phyloP scores from a whole-genome alignment of 2,329 filamentous ascomycete genomes.

The Fusarium mexicanum region DNA sequence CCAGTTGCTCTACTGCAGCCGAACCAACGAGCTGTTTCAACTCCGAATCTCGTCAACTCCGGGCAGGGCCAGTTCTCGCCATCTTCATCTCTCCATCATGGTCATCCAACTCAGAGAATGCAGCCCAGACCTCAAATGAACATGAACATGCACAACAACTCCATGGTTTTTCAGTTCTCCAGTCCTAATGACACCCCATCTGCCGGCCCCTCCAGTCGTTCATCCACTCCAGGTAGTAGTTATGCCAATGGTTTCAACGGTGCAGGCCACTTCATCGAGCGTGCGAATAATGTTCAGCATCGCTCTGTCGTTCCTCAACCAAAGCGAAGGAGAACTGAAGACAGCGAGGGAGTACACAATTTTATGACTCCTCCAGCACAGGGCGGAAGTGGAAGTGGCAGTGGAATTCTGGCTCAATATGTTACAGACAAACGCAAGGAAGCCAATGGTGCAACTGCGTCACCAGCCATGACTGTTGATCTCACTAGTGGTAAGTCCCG shows the following conservation, averaged over 20 bases:
- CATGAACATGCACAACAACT: conserved; percentile 46
- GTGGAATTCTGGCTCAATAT: conserved; percentile 71
- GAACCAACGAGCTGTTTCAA: conserved; percentile 44
- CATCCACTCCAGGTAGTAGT: conserved; percentile 47
- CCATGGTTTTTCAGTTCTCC: conserved; percentile 57
- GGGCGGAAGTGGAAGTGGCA: conserved; percentile 63
- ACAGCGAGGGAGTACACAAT: conserved; percentile 55
- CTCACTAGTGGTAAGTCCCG: conserved; percentile 60
- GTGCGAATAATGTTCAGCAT: conserved; percentile 77
- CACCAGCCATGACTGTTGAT: conserved; percentile 62
- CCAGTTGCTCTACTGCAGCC: conserved; percentile 54
- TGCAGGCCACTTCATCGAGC: conserved; percentile 74
- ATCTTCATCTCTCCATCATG: conserved; percentile 33
- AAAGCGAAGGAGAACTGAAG: conserved; percentile 72
- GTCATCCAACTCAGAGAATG: conserved; percentile 31
- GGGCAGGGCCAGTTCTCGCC: conserved; percentile 38
- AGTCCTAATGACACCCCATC: conserved; percentile 49
- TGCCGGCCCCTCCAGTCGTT: conserved; percentile 45
- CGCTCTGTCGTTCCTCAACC: conserved; percentile 66
- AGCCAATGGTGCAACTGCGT: conserved; percentile 43
- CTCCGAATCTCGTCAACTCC: conserved; percentile 41
- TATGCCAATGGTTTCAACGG: conserved; percentile 48
- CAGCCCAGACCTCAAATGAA: conserved; percentile 41
- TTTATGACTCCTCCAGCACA: conserved; percentile 44
- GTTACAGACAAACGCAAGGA: conserved; percentile 68